These are phyloP conservation scores for Colletotrichum sidae DNA, from an alignment of 2,329 filamentous ascomycete genomes.

Conservation along the genomic window DNA sequence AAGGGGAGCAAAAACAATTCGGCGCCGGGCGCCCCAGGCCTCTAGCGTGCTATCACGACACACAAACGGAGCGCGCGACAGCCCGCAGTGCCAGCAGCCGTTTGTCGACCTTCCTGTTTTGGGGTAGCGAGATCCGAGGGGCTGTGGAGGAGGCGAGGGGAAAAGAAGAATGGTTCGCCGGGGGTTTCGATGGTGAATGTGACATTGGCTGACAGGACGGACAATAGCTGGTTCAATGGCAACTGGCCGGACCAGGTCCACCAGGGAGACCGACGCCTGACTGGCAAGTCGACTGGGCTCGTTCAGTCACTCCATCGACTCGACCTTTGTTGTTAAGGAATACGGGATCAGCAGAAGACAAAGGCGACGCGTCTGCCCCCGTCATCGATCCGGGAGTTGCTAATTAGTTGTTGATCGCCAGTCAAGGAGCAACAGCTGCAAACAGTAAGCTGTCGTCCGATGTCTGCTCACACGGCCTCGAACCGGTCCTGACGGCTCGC, in stretches of 20 bases:
- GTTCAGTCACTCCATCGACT: no score
- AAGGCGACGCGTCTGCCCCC: slow-evolving; percentile 19
- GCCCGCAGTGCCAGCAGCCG: slow-evolving; percentile 30
- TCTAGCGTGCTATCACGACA: slow-evolving; percentile 37
- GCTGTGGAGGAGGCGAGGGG: slow-evolving; percentile 34
- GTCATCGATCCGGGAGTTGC: slow-evolving; percentile 31
- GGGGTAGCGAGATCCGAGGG: slow-evolving; percentile 37
- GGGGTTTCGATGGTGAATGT: slow-evolving; percentile 15
- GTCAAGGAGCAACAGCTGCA: slow-evolving; percentile 1
- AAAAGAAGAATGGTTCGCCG: slow-evolving; percentile 34
- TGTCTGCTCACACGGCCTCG: slow-evolving; percentile 12
- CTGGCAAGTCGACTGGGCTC: no score
- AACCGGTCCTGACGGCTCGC: slow-evolving; percentile 6
- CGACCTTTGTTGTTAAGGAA: slow-evolving; percentile 1
- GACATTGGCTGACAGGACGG: slow-evolving; percentile 20
- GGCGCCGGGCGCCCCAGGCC: neutral
- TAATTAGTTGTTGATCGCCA: slow-evolving; percentile 14
- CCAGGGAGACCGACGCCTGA: neutral
- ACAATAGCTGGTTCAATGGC: neutral
- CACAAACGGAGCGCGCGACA: slow-evolving; percentile 23
- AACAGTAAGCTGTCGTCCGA: slow-evolving; percentile 18
- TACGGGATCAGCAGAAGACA: slow-evolving; percentile 20
- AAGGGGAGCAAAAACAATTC: slow-evolving; percentile 26
- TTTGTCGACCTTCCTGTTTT: slow-evolving; percentile 37
- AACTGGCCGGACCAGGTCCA: slow-evolving; percentile 12